These are phyloP conservation scores for Odonthalia washingtoniensis DNA, from an alignment of 31 red algal genomes.

Conservation along the genomic window DNA sequence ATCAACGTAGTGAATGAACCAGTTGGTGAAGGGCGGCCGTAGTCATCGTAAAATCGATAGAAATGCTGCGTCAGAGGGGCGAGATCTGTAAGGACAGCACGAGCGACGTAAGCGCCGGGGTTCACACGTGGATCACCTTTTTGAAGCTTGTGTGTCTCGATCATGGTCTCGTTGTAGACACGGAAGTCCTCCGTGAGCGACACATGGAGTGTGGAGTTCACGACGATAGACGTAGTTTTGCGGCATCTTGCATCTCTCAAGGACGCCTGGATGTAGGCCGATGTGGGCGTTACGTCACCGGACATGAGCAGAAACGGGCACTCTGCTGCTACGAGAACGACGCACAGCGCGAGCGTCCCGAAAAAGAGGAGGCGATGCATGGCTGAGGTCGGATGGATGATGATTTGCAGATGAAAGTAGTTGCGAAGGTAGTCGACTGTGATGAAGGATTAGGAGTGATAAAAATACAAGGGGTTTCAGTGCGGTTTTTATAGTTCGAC, in stretches of 20 bases:
- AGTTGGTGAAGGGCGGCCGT: background rate
- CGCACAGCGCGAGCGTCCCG: no score
- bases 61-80: conserved; percentile 15
- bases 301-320: no score
- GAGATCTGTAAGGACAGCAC: conserved; percentile 11
- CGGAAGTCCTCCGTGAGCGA: background rate
- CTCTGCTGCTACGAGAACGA: no score
- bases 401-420: no score
- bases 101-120: conserved; percentile 32
- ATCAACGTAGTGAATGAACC: conserved; percentile 17
- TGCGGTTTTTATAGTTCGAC: no score
- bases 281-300: background rate
- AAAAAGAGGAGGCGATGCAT: no score
- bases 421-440: no score
- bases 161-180: background rate
- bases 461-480: no score
- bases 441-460: no score
- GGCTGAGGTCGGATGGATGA: no score
- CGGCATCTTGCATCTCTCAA: background rate
- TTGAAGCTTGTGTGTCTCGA: background rate
- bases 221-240: background rate
- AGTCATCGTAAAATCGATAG: conserved; percentile 28
- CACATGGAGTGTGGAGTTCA: background rate
- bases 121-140: background rate
- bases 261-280: background rate